phyloP scores from a whole-genome alignment of 352 stramenopile genomes.

The Globisporangium ultimum region DNA sequence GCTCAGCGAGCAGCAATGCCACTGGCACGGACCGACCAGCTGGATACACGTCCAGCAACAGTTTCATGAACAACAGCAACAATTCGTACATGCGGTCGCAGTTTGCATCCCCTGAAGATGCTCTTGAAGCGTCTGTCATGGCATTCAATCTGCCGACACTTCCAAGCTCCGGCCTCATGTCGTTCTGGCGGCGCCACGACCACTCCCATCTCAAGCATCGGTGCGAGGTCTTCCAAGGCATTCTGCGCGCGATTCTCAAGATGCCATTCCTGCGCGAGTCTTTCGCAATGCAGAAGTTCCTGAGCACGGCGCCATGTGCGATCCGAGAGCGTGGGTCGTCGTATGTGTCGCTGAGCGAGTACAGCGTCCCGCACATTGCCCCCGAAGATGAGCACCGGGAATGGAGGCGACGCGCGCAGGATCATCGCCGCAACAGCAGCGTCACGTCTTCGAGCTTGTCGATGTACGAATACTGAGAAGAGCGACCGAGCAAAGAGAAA shows the following conservation, averaged over 20 bases:
- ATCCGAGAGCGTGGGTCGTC: constrained; percentile 66
- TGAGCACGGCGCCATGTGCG: constrained; percentile 56
- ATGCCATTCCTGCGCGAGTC: constrained; percentile 31
- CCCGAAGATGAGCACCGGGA: constrained; percentile 66
- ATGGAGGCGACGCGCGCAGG: constrained; percentile 63
- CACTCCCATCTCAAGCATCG: constrained; percentile 66
- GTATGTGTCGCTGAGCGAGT: constrained; percentile 77
- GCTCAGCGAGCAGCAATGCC: neutral
- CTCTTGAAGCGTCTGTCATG: constrained; percentile 49
- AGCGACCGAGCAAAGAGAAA: too few species aligned
- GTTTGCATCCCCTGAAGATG: constrained; percentile 27
- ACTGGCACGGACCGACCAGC: neutral
- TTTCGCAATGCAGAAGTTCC: constrained; percentile 39
- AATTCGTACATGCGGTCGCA: constrained; percentile 6
- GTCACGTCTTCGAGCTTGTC: constrained; percentile 31
- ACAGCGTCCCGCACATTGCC: constrained; percentile 69
- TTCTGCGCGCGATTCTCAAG: constrained; percentile 45
- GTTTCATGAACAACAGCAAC: constrained; percentile 6
- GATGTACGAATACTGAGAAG: constrained; percentile 16
- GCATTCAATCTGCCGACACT: constrained; percentile 66
- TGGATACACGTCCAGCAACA: neutral
- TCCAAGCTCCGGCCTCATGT: constrained; percentile 68
- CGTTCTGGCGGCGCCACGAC: constrained; percentile 81
- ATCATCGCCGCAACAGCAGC: constrained; percentile 77
- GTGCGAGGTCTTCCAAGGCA: constrained; percentile 68